Evolutionary conservation across 371 early-diverging fungal genomes (phyloP).

Genomic region (Mucor irregularis): DNA sequence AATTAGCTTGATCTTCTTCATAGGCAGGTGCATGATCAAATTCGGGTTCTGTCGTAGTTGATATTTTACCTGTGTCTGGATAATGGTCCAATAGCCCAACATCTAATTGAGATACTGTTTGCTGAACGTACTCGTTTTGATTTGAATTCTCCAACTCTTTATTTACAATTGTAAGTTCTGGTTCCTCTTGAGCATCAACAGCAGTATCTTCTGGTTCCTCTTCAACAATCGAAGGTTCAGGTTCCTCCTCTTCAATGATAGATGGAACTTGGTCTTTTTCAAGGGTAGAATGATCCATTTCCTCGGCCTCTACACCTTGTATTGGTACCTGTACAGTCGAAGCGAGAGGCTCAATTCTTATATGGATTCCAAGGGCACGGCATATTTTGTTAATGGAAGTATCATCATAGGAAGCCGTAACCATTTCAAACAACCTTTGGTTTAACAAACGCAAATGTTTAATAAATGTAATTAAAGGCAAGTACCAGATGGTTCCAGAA

Average conservation of each 20-base stretch:
- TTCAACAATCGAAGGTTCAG: not conserved
- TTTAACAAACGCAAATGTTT: constrained; percentile 43
- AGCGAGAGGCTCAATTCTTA: constrained; percentile 31
- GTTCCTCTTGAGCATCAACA: not conserved
- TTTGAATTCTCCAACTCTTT: too few species aligned
- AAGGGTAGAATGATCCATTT: too few species aligned
- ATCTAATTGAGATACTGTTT: too few species aligned
- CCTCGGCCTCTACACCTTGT: not conserved
- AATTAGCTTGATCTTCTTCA: too few species aligned
- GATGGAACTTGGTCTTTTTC: too few species aligned
- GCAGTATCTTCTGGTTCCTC: not conserved
- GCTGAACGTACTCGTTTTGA: too few species aligned
- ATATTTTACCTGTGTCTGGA: too few species aligned
- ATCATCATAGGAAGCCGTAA: constrained; percentile 32
- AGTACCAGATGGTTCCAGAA: constrained; percentile 38
- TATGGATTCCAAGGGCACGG: constrained; percentile 40
- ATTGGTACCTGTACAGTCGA: not conserved
- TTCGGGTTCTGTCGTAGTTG: too few species aligned
- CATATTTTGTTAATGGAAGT: constrained; percentile 32
- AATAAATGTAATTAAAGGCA: constrained; percentile 36
- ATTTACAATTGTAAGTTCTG: not conserved
- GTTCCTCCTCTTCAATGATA: not conserved
- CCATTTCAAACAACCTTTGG: constrained; percentile 39
- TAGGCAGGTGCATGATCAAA: too few species aligned
- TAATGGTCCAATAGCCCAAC: too few species aligned